Percentiles rank a stretch among this genome's conserved stretches.
phyloP scores from a whole-genome alignment of 1,139 yeast genomes.

The Yamadazyma aaseri region DNA sequence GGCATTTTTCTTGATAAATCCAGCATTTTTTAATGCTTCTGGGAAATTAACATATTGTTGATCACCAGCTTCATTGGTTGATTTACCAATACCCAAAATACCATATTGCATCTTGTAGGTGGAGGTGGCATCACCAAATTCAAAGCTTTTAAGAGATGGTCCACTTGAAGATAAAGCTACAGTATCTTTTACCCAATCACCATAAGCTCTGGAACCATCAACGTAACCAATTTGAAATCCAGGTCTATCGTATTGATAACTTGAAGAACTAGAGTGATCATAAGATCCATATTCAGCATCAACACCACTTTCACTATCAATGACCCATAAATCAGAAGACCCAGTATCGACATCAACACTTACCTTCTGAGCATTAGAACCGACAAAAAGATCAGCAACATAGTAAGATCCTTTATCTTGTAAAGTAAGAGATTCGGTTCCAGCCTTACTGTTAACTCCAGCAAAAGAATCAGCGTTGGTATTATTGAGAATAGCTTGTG shows the following conservation, averaged over 20 bases:
- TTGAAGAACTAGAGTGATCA: constrained; percentile 16
- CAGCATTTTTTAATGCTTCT: constrained; percentile 23
- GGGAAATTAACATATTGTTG: constrained; percentile 27
- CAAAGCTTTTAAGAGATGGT: constrained; percentile 6
- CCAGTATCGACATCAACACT: constrained; percentile 45
- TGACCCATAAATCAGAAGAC: constrained; percentile 48
- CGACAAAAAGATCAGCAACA: constrained; percentile 39
- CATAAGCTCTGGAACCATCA: constrained; percentile 59
- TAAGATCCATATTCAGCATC: constrained; percentile 12
- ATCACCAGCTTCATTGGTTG: constrained; percentile 9
- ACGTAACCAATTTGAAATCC: constrained; percentile 51
- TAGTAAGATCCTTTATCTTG: constrained; percentile 34
- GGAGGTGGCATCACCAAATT: constrained; percentile 10
- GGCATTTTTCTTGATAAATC: constrained; percentile 26
- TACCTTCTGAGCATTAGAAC: constrained; percentile 30
- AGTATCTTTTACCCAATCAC: constrained; percentile 55
- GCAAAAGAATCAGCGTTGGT: too few relatives aligned
- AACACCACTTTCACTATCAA: constrained; percentile 11
- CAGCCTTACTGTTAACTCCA: too few relatives aligned
- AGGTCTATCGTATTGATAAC: constrained; percentile 33
- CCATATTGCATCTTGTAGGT: constrained; percentile 22
- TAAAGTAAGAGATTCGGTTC: too few relatives aligned
- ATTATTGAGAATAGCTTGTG: not conserved
- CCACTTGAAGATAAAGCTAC: constrained; percentile 20
- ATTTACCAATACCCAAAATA: constrained; percentile 44